Conservation (phyloP, 306 rosid genomes). For the Sophora flavescens region DNA sequence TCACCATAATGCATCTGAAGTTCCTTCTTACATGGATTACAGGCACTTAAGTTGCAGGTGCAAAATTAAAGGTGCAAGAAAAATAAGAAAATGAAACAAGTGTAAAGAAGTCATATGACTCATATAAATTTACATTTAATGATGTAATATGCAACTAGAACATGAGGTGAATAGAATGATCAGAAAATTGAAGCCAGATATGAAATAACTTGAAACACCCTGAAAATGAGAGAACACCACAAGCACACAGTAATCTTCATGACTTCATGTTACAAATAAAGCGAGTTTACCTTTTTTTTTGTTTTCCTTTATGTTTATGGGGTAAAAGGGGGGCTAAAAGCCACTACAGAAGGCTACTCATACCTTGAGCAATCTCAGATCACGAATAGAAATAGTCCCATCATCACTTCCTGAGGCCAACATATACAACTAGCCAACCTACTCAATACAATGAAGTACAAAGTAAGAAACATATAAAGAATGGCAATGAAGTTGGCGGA, state of each 20-base stretch:
- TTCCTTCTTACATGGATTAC: constrained; percentile 2
- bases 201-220: constrained; percentile 27
- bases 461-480: constrained; percentile 3
- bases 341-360: constrained; percentile 15
- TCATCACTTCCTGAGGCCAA: constrained; percentile 97
- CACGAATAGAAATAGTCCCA: constrained; percentile 92
- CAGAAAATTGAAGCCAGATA: constrained; percentile 5
- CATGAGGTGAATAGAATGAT: background rate
- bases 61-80: background rate
- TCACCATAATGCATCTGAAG: constrained; percentile 20
- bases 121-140: constrained; percentile 5
- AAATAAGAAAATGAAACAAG: background rate
- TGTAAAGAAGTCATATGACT: constrained; percentile 2
- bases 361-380: constrained; percentile 90
- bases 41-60: constrained; percentile 30
- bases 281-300: background rate
- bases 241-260: background rate
- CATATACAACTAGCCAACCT: constrained; percentile 89
- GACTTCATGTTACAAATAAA: constrained; percentile 12
- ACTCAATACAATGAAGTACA: constrained; percentile 37
- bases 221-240: background rate
- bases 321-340: background rate
- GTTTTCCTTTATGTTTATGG: background rate
- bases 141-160: background rate
- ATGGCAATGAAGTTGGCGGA: constrained; percentile 13